phyloP scores from a whole-genome alignment of 169 alveolate genomes.

The Blepharisma undulans region DNA sequence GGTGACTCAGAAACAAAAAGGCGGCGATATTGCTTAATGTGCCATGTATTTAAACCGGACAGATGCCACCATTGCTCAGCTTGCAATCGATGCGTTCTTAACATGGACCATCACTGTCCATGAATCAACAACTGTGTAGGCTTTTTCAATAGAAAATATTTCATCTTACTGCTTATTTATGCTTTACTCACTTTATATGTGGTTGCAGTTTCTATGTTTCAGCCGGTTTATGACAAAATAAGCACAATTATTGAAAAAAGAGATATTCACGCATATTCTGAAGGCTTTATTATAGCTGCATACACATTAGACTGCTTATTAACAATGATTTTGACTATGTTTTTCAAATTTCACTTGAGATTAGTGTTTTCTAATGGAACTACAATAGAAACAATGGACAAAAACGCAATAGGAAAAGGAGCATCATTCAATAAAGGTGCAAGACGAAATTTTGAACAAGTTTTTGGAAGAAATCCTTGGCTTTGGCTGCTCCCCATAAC shows the following conservation, averaged over 20 bases:
- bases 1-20: slow-evolving; percentile 84
- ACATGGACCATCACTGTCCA: slow-evolving; percentile 88
- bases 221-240: background rate
- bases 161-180: slow-evolving; percentile 68
- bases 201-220: background rate
- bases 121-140: slow-evolving; percentile 87
- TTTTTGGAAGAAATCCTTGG: slow-evolving; percentile 70
- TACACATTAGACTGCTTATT: background rate
- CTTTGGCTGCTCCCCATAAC: slow-evolving; percentile 78
- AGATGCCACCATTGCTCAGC: slow-evolving; percentile 87
- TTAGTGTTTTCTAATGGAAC: slow-evolving; percentile 20
- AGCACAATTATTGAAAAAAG: background rate
- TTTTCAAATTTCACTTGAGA: slow-evolving; percentile 48
- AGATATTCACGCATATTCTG: background rate
- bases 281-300: background rate
- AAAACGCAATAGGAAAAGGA: slow-evolving; percentile 5
- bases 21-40: slow-evolving; percentile 83
- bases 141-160: slow-evolving; percentile 73
- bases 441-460: slow-evolving; percentile 68
- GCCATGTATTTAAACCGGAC: slow-evolving; percentile 88
- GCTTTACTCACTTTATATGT: slow-evolving; percentile 44
- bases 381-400: slow-evolving; percentile 34
- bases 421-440: slow-evolving; percentile 50
- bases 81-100: slow-evolving; percentile 77
- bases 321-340: slow-evolving; percentile 27